Evolutionary conservation across 2,329 filamentous ascomycete genomes (phyloP), one percentile per base, ranked within the genome.

Genomic region (Xylaria sp.): DNA sequence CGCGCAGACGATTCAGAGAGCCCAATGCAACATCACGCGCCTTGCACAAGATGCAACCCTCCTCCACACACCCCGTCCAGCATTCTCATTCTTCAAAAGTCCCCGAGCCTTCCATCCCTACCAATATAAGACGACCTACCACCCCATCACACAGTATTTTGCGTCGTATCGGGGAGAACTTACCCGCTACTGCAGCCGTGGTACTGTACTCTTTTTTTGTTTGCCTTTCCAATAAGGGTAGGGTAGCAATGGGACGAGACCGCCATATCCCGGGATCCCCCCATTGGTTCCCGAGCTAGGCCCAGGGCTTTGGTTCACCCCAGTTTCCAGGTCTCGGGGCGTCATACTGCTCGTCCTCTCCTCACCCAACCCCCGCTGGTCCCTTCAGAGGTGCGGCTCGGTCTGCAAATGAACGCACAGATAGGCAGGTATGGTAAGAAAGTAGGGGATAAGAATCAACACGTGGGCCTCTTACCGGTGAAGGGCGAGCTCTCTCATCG

Each of bases 281-380:
- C 54, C 35, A 70, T 70, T 70, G 68, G 69, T 37, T 32, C 63
- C 53, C 58, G 35, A 47, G 47, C 48, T 21, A 54, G 61, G 61
- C 66, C 68, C 68, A 61, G 53, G 58, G 53, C 59, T 65, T 66
- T 60, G 69, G 69, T 70, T 70, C 66, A 42, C 69, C 69, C 69
- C 65, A 57, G 66, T 62, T 51, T 54, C 50, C 64, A 67, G 61
- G 35, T 40, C 58, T 68, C 62, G 61, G 63, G 69, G 68, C 62
- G 62, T 48, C 60, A 53, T 51, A 54, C 25, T 21, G 27, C 37
- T n/a, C 25, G 13, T 25, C 42, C 60, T 42, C 51, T 51, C 53
- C 25, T 27, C 27, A 54, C 51, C 25, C 50, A 27, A 27, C 27
- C 32, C 60, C 40, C 50, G 47, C 59, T 25, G 23, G 54, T 29